phyloP scores from a whole-genome alignment of 441 rosid genomes.

The Daphne laureola region DNA sequence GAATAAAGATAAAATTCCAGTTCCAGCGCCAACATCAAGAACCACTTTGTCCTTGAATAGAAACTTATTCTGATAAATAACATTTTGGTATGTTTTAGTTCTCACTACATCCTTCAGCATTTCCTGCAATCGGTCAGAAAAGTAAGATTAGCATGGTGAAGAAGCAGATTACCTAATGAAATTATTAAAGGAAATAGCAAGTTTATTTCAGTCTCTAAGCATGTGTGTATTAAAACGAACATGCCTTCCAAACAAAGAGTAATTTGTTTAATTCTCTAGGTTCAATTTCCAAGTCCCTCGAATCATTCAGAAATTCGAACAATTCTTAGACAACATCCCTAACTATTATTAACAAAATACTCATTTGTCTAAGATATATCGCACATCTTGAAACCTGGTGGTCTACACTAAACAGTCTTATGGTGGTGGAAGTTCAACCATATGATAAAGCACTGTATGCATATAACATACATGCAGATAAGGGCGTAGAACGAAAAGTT shows the following conservation, averaged over 20 bases:
- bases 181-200: background rate
- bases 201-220: background rate
- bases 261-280: background rate
- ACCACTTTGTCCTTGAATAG: constrained; percentile 83
- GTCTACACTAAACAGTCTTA: too few relatives aligned
- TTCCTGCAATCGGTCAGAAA: constrained; percentile 48
- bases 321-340: too few relatives aligned
- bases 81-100: constrained; percentile 93
- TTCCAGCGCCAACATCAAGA: constrained; percentile 98
- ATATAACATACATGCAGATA: too few relatives aligned
- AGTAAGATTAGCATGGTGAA: constrained; percentile 8
- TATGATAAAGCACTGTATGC: too few relatives aligned
- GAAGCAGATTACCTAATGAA: background rate
- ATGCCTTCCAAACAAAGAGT: background rate
- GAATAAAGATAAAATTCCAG: constrained; percentile 89
- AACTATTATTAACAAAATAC: too few relatives aligned
- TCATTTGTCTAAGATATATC: too few relatives aligned
- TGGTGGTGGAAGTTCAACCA: too few relatives aligned
- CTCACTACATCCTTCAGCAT: constrained; percentile 94
- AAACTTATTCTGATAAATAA: constrained; percentile 85
- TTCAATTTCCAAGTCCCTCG: background rate
- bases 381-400: too few relatives aligned
- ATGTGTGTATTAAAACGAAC: too few relatives aligned
- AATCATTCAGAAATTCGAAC: too few relatives aligned
- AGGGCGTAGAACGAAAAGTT: too few relatives aligned